Evolutionary conservation across 2,329 filamentous ascomycete species (phyloP).

Genomic region (Fusarium brachygibbosum): DNA sequence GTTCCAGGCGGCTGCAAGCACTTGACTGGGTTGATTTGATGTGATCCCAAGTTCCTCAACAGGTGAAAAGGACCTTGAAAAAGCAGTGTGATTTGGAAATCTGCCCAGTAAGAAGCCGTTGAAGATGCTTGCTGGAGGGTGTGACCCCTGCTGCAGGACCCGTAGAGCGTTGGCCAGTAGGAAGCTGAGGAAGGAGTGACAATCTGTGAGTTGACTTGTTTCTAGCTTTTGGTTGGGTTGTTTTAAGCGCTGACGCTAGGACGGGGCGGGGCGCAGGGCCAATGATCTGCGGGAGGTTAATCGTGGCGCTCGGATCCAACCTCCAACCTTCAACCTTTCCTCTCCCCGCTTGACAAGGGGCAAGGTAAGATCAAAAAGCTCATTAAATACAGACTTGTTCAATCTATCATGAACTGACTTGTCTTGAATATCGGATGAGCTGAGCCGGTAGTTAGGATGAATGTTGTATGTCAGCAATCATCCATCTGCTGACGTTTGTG

Average conservation of each 20-base stretch:
- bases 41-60: constrained; percentile 3
- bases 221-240: constrained; percentile 10
- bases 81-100: constrained; percentile 47
- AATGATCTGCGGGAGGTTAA: constrained; percentile 25
- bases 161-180: constrained; percentile 37
- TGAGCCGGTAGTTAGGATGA: constrained; percentile 12
- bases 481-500: constrained; percentile 24
- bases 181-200: constrained; percentile 24
- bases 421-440: constrained; percentile 38
- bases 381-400: background rate
- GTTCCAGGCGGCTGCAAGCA: constrained; percentile 4
- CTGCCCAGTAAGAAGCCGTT: constrained; percentile 48
- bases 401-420: constrained; percentile 32
- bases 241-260: constrained; percentile 49
- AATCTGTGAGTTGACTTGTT: constrained; percentile 10
- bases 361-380: background rate
- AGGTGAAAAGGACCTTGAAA: constrained; percentile 1
- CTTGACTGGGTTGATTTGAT: constrained; percentile 22
- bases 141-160: constrained; percentile 43
- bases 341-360: constrained; percentile 1
- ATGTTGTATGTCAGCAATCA: constrained; percentile 19
- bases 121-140: constrained; percentile 41
- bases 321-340: background rate
- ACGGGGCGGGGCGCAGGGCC: constrained; percentile 28
- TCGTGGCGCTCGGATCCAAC: constrained; percentile 10